phyloP scores from a whole-genome alignment of 345 rosid species.

The Iberis pinnata region DNA sequence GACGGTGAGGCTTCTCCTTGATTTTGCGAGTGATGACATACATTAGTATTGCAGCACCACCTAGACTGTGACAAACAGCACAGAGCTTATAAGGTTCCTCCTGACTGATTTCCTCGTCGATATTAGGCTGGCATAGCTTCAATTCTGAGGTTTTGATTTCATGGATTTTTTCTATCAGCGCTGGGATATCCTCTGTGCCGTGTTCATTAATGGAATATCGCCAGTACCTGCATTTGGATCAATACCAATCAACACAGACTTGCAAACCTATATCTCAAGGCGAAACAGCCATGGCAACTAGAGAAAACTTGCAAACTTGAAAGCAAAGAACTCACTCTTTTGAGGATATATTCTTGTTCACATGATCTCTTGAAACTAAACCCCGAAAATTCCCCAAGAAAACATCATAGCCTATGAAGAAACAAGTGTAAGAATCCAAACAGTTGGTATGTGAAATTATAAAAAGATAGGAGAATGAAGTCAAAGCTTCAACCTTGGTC shows the following conservation, averaged over 20 bases:
- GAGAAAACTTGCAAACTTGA: not conserved
- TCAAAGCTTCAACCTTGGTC: slow-evolving; percentile 70
- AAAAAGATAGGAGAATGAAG: not conserved
- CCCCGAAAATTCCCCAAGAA: slow-evolving; percentile 94
- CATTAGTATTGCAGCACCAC: slow-evolving; percentile 92
- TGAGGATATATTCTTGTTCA: slow-evolving; percentile 73
- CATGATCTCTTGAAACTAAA: slow-evolving; percentile 82
- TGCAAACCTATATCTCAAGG: slow-evolving; percentile 9
- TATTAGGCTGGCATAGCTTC: slow-evolving; percentile 50
- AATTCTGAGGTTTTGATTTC: slow-evolving; percentile 77
- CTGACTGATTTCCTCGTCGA: slow-evolving; percentile 41
- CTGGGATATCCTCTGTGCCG: slow-evolving; percentile 89
- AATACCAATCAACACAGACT: not conserved
- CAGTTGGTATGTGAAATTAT: not conserved
- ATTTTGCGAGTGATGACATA: slow-evolving; percentile 55
- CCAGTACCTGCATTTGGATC: slow-evolving; percentile 66
- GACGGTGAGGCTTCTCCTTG: slow-evolving; percentile 71
- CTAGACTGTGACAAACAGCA: slow-evolving; percentile 87
- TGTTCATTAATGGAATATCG: slow-evolving; percentile 86
- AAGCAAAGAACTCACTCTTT: slow-evolving; percentile 47
- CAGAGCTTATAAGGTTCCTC: slow-evolving; percentile 82
- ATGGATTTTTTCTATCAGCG: slow-evolving; percentile 88
- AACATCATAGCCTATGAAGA: slow-evolving; percentile 75
- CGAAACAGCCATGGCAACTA: not conserved
- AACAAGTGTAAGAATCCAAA: slow-evolving; percentile 3